Base-by-base conservation (phyloP, 768 basidiomycete genomes). In the Leccinum pellstonianum region DNA sequence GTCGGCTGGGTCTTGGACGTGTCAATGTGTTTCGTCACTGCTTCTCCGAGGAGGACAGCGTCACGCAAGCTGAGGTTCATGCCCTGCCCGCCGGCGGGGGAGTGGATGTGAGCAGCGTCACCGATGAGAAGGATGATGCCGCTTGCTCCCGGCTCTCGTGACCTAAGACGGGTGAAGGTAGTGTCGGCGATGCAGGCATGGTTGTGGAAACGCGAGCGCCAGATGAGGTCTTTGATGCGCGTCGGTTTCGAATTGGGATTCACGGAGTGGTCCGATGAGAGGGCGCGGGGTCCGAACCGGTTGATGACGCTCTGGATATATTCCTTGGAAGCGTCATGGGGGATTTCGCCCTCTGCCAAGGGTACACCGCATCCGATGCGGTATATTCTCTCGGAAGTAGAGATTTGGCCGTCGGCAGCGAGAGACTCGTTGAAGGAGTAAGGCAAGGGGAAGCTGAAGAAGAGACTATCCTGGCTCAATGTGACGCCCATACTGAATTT, bases 61-160 rank as follows among this genome's bases (percentile, higher is more conserved):
- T 83, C 83, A 19, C 82, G 76, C 17, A 84, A 70, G 17, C 81
- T 81, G 21, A 83, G 76, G 62, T 83, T 82, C 81, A 84, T 80
- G 12, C 82, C 83, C 59, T 83, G 81, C 1, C 81, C 83, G 3
- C 82, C 82, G 10, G 76, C 73, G 15, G 83, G 81, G 1, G 81
- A 78, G 8, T 38, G 37, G 15, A 38, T 17, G 37, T 38, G 37
- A 8, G 37, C 37, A 17, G 37, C 15, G 37, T 38, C 15, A 38
- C 37, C 37, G 15, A 38, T 38, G 37, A 38, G 37, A 38, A 38
- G 37, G 37, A 38, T 38, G 37, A 38, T 38, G 15, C 37, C 37
- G 15, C 37, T 15, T 8, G 8, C 37, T 38, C 37, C 37, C 15
- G 37, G 37, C 37, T 38, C 15, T 38, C 37, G 6, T 7, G 57